phyloP scores from a whole-genome alignment of 306 rosid genomes.

The Astragalus membranaceus region DNA sequence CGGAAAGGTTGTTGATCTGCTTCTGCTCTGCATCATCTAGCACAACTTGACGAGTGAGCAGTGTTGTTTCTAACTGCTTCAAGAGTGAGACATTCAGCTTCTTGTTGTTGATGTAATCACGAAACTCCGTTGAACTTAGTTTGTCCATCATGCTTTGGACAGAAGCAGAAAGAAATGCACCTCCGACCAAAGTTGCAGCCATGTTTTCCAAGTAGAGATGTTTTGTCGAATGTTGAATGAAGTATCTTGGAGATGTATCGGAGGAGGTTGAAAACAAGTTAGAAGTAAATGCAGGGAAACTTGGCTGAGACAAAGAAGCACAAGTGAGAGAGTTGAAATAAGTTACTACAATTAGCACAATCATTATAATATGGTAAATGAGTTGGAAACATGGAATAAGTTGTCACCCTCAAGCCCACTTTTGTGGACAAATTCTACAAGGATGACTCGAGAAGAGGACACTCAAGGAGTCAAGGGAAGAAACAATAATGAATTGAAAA shows the following conservation, averaged over 20 bases:
- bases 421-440: too few relatives aligned
- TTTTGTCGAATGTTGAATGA: background rate
- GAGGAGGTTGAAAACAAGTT: background rate
- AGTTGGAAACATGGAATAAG: too few relatives aligned
- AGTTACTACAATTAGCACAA: background rate
- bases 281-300: background rate
- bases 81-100: background rate
- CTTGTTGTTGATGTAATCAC: too few relatives aligned
- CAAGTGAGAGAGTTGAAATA: background rate
- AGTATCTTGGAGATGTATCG: background rate
- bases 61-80: background rate
- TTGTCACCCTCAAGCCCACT: too few relatives aligned
- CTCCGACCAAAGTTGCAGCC: too few relatives aligned
- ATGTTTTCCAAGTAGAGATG: too few relatives aligned
- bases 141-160: too few relatives aligned
- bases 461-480: too few relatives aligned
- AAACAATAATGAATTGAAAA: too few relatives aligned
- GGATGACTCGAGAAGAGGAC: too few relatives aligned
- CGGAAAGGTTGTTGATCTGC: background rate
- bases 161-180: too few relatives aligned
- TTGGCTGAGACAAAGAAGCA: background rate
- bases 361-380: background rate
- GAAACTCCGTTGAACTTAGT: too few relatives aligned
- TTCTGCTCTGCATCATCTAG: background rate
- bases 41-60: background rate